phyloP scores from a whole-genome alignment of 345 rosid genomes.

The Cardamine resedifolia region DNA sequence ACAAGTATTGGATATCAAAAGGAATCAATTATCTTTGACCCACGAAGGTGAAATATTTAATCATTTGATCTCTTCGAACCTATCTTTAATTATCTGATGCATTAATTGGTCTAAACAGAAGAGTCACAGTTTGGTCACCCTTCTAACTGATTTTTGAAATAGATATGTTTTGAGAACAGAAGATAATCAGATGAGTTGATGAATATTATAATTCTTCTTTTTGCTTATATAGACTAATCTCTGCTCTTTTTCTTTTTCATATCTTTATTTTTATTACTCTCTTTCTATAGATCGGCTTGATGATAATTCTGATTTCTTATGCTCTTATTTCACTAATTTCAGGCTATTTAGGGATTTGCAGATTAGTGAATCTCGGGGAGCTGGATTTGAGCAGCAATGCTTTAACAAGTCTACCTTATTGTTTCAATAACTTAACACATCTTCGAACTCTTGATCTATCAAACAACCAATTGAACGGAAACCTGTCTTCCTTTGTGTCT shows the following conservation, averaged over 20 bases:
- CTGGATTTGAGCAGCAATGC: conserved; percentile 32
- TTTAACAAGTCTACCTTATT: conserved; percentile 17
- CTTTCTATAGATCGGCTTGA: not conserved
- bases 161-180: not conserved
- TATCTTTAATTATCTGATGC: not conserved
- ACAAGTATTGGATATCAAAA: conserved; percentile 27
- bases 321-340: conserved; percentile 8
- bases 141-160: not conserved
- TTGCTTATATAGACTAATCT: not conserved
- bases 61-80: not conserved
- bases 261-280: not conserved
- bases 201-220: not conserved
- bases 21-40: conserved; percentile 20
- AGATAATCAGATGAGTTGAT: not conserved
- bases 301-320: conserved; percentile 15
- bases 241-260: not conserved
- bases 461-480: conserved; percentile 24
- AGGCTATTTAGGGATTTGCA: conserved; percentile 25
- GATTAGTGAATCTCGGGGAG: conserved; percentile 25
- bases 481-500: conserved; percentile 21
- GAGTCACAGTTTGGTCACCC: not conserved
- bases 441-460: conserved; percentile 38
- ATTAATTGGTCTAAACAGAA: conserved; percentile 5
- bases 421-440: conserved; percentile 9
- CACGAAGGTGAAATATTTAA: conserved; percentile 20